A percentile compares a stretch with the other conserved stretches of the same genome.
Evolutionary conservation across 331 rosid species (phyloP).

Genomic region (Quercus lobata): DNA sequence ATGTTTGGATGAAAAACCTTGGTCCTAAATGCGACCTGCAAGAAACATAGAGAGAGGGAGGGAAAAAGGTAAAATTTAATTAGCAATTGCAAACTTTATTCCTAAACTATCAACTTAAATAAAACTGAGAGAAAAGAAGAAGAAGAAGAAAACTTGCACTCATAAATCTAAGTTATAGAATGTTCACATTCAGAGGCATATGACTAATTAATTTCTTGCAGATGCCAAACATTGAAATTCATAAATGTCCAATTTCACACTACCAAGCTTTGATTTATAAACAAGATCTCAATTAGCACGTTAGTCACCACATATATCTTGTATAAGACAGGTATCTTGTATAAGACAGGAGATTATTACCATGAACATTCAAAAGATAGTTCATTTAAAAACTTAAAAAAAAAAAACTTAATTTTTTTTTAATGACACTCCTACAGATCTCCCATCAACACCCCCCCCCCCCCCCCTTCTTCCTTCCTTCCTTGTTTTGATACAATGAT

Average conservation of each 20-base stretch:
- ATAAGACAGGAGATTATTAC: not conserved
- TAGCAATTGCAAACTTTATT: not conserved
- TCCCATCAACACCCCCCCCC: not conserved
- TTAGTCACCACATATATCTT: not conserved
- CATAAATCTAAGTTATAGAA: not conserved
- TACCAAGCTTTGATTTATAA: not conserved
- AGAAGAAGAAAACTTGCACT: not conserved
- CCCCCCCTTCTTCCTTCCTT: too few species aligned
- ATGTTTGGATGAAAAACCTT: conserved; percentile 87
- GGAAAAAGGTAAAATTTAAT: not conserved
- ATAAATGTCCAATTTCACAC: not conserved
- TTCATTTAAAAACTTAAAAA: not conserved
- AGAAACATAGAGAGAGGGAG: not conserved
- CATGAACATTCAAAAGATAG: not conserved
- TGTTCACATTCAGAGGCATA: not conserved
- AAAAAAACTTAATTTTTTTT: not conserved
- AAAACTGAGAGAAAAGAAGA: not conserved
- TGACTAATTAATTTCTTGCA: not conserved
- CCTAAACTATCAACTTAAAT: not conserved
- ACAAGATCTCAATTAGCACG: not conserved
- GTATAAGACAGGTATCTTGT: not conserved
- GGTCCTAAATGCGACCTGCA: conserved; percentile 85
- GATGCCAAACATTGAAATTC: not conserved
- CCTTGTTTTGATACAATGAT: not conserved
- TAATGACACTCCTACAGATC: not conserved